phyloP scores from a whole-genome alignment of 768 basidiomycete species.

The Serpula lacrymans region DNA sequence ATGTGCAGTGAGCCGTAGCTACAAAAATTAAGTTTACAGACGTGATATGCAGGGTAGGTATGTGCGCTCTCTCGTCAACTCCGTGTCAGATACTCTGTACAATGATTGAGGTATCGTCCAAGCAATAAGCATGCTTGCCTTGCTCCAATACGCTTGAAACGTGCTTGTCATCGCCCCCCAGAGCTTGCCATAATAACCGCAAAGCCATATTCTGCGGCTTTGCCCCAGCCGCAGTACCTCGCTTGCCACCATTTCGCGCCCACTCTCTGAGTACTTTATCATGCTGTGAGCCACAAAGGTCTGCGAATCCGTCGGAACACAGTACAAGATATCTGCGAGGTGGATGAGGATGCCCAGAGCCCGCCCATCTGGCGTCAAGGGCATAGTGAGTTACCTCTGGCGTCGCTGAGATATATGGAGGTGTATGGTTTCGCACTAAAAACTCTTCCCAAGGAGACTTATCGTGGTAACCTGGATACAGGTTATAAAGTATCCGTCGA shows the following conservation, averaged over 20 bases:
- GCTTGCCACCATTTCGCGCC: constrained; percentile 41
- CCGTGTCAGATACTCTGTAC: constrained; percentile 49
- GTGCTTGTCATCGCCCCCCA: constrained; percentile 52
- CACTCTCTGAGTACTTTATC: constrained; percentile 47
- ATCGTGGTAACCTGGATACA: constrained; percentile 59
- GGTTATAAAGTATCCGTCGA: constrained; percentile 61
- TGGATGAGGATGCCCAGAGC: constrained; percentile 10
- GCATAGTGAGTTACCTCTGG: constrained; percentile 62
- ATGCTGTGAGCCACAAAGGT: constrained; percentile 52
- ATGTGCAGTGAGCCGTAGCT: no score
- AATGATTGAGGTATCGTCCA: constrained; percentile 66
- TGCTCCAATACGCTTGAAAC: constrained; percentile 60
- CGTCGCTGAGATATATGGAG: constrained; percentile 62
- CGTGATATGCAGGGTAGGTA: no score
- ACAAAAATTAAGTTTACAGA: no score
- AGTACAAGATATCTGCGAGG: constrained; percentile 55
- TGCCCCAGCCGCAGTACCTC: constrained; percentile 16
- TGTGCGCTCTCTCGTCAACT: no score
- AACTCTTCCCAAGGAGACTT: constrained; percentile 67
- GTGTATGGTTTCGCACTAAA: constrained; percentile 55
- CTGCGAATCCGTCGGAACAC: constrained; percentile 65
- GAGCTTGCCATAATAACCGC: constrained; percentile 49
- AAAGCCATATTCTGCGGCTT: constrained; percentile 47
- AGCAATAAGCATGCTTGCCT: constrained; percentile 63
- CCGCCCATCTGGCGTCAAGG: constrained; percentile 27